Base-by-base conservation (phyloP, 768 basidiomycete genomes). In the Pleurotus sapidus region DNA sequence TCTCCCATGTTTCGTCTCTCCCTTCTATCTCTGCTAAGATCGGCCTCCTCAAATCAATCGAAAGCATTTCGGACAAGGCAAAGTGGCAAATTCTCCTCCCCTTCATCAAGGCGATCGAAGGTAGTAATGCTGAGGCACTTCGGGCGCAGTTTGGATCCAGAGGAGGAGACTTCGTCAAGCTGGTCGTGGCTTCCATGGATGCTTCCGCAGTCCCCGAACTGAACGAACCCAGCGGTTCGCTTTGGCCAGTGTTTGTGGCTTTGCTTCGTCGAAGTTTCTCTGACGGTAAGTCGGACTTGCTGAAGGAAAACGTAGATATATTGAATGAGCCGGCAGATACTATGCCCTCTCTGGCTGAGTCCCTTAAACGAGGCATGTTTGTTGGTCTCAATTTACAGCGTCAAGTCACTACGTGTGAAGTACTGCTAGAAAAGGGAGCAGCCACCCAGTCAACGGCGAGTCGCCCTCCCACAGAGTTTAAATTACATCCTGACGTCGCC, bases 1-100 rank as follows among this genome's bases (percentile, higher is more conserved):
- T 91, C 5, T 95, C 95, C 1, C 95, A 98, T 67, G 76, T 89
- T 60, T 78, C 80, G 47, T 80, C 83, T 3, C 80, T 89, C 60
- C 70, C 76, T 2, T 65, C 81, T 3, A 69, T 80, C 2, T 57
- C 64, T 1, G 77, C 81, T 15, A 83, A 86, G 59, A 65, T 82
- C 9, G 65, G 72, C 9, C 70, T 98, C 0, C 75, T 98, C 15
- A 71, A 66, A 57, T 67, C 73, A 4, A 54, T 81, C 8, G 68
- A 74, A 24, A 70, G 73, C 7, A 73, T 89, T 39, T 74, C 80
- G 3, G 83, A 84, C 63, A 67, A 63, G 54, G 66, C 69, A 0
- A 80, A 75, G 62, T 71, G 83, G 5, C 76, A 80, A 42, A 78
- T 86, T 53, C 69, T 94, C 5, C 66, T 83, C 14, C 85, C 91